Evolutionary conservation across 225 moss, liverwort and hornwort species (phyloP), one percentile per base, ranked within the genome.

Genomic region (Pseudoscleropodium purum): DNA sequence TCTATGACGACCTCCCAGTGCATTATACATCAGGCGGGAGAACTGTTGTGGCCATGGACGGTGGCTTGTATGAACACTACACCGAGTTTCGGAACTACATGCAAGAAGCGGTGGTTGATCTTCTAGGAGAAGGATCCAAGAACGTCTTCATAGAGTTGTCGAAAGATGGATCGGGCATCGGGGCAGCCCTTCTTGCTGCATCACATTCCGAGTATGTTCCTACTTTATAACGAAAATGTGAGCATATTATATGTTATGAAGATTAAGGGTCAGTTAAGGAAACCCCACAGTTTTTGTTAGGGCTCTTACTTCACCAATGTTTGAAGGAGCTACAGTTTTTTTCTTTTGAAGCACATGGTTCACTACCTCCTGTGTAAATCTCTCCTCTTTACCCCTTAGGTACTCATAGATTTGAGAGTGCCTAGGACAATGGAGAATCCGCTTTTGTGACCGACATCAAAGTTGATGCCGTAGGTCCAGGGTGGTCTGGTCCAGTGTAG

Each of bases 151-250:
- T 98, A 60, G 95, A 98, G 86, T 94, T 98, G 33, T 98, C 98
- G 15, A 98, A 98, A 91, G 98, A 98, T 87, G 98, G 98, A 31
- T 98, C 97, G 45, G 97, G 98, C 92, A 98, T 98, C 79, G 98
- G 97, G 81, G 98, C 98, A 79, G 95, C 97, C n/a, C 95, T 98
- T 75, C 96, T 98, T 87, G 98, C 98, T 69, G 98, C 98, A 51
- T 98, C 95, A 78, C 92, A 95, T 83, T 92, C 97, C 31, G 87
- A 93, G 89, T 90, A 91, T 90, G 90, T 92, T 88, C 91, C 82
- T 56, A 77, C 62, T 82, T 87, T 43, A 85, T 88, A 88, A 83
- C 18, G 83, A 90, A 87, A 49, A 79, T 76, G 49, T 56, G 68
- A 68, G 37, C 72, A 45, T 56, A 73, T 74, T 67, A 56, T 51